Evolutionary conservation across 2,329 filamentous ascomycete genomes (phyloP).

Genomic region (Scytalidium sp.): DNA sequence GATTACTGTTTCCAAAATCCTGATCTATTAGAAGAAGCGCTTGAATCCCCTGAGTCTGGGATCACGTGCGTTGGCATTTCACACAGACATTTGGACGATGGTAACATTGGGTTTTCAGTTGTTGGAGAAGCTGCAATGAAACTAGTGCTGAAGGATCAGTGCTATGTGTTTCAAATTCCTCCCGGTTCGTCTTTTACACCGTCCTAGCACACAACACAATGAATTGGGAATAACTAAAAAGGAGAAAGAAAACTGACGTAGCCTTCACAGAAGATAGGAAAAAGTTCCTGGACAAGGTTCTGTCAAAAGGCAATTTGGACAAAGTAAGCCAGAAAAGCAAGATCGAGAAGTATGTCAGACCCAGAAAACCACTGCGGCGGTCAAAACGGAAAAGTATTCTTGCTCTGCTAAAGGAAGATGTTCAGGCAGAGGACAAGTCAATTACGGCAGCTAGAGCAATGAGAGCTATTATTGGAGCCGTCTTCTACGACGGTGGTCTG

Average conservation of each 20-base stretch:
- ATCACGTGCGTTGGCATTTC: constrained; percentile 10
- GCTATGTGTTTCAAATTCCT: constrained; percentile 13
- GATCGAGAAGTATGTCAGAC: constrained; percentile 11
- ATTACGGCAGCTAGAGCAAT: constrained; percentile 14
- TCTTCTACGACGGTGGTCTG: constrained; percentile 19
- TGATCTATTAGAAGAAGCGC: constrained; percentile 18
- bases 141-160: constrained; percentile 14
- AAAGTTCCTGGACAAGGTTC: constrained; percentile 1
- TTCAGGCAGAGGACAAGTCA: constrained; percentile 8
- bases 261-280: constrained; percentile 1
- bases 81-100: constrained; percentile 8
- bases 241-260: neutral
- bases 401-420: constrained; percentile 13
- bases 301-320: constrained; percentile 6
- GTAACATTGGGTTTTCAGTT: constrained; percentile 15
- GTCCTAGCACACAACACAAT: too few species aligned
- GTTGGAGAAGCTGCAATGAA: constrained; percentile 15
- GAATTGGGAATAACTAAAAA: too few species aligned
- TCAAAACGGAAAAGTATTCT: constrained; percentile 8
- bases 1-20: constrained; percentile 13
- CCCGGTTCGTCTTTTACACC: constrained; percentile 8
- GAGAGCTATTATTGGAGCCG: constrained; percentile 19
- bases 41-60: constrained; percentile 15
- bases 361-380: constrained; percentile 4
- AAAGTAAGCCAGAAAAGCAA: constrained; percentile 7